Percentiles rank a stretch among this genome's conserved stretches.
Evolutionary conservation across 306 rosid species (phyloP).

Genomic region (Pyrus pyrifolia): DNA sequence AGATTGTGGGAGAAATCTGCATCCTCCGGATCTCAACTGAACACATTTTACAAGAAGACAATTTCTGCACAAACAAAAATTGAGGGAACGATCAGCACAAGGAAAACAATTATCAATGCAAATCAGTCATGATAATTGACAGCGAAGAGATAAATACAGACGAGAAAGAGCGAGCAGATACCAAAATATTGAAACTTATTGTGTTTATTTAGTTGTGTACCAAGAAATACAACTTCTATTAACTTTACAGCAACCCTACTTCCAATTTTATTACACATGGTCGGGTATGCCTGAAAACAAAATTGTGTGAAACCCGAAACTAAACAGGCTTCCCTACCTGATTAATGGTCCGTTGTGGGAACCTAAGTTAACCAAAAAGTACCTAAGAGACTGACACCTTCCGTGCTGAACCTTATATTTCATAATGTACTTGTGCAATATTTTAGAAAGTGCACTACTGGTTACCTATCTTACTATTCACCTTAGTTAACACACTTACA

Average conservation of each 20-base stretch:
- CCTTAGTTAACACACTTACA: neutral
- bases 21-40: neutral
- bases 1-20: neutral
- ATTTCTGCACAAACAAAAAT: conserved; percentile 16
- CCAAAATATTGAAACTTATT: neutral
- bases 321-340: too few species aligned
- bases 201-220: too few species aligned
- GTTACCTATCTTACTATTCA: neutral
- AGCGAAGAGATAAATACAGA: neutral
- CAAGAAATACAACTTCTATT: too few species aligned
- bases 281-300: too few species aligned
- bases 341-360: too few species aligned
- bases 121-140: neutral
- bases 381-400: too few species aligned
- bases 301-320: too few species aligned
- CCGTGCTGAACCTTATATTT: too few species aligned
- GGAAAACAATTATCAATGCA: neutral
- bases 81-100: conserved; percentile 8
- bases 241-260: too few species aligned
- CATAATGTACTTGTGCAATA: too few species aligned
- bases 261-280: too few species aligned
- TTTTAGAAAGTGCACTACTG: neutral
- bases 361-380: too few species aligned
- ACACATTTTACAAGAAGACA: conserved; percentile 2
- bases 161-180: neutral